A percentile compares a stretch with the other conserved stretches of the same genome.
Conservation (phyloP, 768 basidiomycete species). For the Leccinum arenicola region DNA sequence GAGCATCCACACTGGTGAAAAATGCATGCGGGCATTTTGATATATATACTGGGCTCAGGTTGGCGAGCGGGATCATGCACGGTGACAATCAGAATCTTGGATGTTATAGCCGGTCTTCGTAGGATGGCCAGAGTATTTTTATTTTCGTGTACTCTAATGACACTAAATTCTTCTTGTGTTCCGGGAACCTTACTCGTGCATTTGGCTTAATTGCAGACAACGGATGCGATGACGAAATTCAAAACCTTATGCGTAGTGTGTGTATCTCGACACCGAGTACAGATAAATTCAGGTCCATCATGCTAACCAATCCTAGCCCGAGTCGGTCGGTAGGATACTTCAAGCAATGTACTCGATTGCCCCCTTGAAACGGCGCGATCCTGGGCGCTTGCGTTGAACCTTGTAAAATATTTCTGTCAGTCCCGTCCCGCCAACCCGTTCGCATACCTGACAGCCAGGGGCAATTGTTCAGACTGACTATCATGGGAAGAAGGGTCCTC, state of each 20-base stretch:
- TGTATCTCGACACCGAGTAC: conserved; percentile 18
- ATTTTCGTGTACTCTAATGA: conserved; percentile 16
- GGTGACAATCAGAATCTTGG: neutral
- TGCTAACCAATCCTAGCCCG: conserved; percentile 2
- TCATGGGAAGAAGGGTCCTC: conserved; percentile 1
- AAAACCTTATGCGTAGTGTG: conserved; percentile 9
- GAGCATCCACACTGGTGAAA: conserved; percentile 6
- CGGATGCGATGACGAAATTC: conserved; percentile 17
- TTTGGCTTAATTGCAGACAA: conserved; percentile 25
- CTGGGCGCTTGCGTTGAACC: neutral
- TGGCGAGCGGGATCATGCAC: neutral
- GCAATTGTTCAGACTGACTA: neutral
- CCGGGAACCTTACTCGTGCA: conserved; percentile 16
- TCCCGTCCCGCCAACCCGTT: neutral
- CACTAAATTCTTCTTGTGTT: conserved; percentile 11
- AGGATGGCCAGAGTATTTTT: conserved; percentile 1
- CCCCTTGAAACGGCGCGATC: neutral
- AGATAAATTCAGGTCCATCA: conserved; percentile 28
- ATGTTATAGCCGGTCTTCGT: neutral
- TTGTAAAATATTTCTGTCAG: neutral
- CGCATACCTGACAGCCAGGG: neutral
- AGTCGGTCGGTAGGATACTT: neutral
- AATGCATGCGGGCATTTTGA: neutral
- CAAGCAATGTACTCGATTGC: neutral
- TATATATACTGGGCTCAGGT: neutral